Evolutionary conservation across 2,329 filamentous ascomycete genomes (phyloP), one percentile per base, ranked within the genome.

Genomic region (Fusarium continuum): DNA sequence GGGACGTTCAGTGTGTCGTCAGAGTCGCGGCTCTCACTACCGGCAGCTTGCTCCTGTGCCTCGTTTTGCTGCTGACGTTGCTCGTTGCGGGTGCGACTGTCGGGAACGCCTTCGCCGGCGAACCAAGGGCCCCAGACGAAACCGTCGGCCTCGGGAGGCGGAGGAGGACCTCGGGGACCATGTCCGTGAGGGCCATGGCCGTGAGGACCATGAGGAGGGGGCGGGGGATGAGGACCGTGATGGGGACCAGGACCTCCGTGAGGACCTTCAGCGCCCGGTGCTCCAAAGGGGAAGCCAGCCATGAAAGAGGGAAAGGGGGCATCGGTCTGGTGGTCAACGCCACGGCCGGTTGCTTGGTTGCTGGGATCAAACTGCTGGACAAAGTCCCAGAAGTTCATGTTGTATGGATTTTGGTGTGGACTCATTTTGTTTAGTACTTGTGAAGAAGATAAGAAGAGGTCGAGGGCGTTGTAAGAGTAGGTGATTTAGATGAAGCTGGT

Each of bases 281-380:
- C 61, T 35, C 64, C 66, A 55, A 77, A 78, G 23, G 77, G 75
- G 48, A 78, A 78, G 20, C 74, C 75, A 2, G 69, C 53, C 31
- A 70, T 69, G 48, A 73, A 72, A 47, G 46, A 56, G 38, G 62
- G 57, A 38, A 67, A 61, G 51, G 62, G 65, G 25, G 69, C 52
- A 28, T 65, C 68, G 45, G 65, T 70, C 31, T 71, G 66, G 59
- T 78, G 77, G 54, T 80, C 79, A 50, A 79, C 74, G 40, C 78
- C 77, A 16, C 71, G 70, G 35, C 78, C 76, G 29, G 72, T 64
- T 35, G 53, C 51, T 32, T 69, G 67, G 35, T 67, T 70, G 35
- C 66, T 70, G 19, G 74, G 72, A 55, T 75, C 72, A 26, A 76
- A 61, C 19, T 72, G 70, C 56, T 74, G 73, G 62, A 78, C 41